phyloP scores from a whole-genome alignment of 768 basidiomycete species.

The Lactarius trivialis region DNA sequence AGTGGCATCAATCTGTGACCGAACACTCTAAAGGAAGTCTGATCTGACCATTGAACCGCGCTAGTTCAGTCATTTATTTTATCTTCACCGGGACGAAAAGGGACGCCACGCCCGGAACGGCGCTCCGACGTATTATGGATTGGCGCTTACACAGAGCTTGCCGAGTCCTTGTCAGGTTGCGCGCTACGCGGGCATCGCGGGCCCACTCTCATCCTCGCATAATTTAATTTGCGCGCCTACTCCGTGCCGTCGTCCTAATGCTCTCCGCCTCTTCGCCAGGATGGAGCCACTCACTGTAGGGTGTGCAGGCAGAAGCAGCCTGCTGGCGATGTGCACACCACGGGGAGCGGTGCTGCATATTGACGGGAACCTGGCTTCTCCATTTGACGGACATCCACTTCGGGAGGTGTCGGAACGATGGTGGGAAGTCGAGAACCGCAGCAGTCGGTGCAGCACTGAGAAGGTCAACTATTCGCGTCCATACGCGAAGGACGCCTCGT shows the following conservation, averaged over 20 bases:
- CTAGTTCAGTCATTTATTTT: neutral
- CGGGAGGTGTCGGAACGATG: neutral
- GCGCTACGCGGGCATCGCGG: constrained; percentile 12
- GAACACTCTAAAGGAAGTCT: neutral
- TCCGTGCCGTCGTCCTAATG: neutral
- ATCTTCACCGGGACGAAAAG: neutral
- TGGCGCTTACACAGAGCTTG: neutral
- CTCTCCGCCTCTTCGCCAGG: neutral
- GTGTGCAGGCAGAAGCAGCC: neutral
- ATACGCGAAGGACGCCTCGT: neutral
- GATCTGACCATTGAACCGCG: neutral
- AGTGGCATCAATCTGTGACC: neutral
- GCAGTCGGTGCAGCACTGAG: neutral
- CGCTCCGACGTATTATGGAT: neutral
- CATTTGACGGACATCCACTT: neutral
- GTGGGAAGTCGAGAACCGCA: neutral
- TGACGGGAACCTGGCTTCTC: constrained; percentile 4
- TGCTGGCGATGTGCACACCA: neutral
- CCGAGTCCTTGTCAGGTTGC: neutral
- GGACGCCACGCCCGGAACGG: neutral
- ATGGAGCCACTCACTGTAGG: neutral
- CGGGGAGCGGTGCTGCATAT: neutral
- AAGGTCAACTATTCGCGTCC: neutral
- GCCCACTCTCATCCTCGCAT: neutral
- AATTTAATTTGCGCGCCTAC: neutral